A percentile compares a stretch with the other conserved stretches of the same genome.
Conservation (phyloP, 208 protist genomes). For the Leishmania mexicana region DNA sequence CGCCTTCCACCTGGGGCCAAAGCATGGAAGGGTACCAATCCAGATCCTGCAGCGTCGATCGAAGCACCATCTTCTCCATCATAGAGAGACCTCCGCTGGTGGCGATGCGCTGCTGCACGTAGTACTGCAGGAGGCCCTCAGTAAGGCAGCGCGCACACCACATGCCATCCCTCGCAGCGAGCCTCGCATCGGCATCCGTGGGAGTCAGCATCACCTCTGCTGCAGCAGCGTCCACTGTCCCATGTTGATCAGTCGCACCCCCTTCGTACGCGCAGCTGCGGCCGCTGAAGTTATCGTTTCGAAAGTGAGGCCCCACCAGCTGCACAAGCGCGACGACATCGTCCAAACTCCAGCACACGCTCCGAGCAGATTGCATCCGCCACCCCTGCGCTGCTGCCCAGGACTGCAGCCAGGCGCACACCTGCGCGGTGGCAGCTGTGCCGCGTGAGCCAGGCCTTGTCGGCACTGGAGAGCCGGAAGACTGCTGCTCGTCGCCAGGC, state of each 20-base stretch:
- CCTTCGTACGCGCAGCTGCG: neutral
- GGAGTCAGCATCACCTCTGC: neutral
- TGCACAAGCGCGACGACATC: conserved; percentile 45
- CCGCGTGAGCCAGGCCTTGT: neutral
- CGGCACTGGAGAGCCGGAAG: neutral
- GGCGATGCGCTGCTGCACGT: conserved; percentile 24
- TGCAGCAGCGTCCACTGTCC: neutral
- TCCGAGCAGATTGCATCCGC: neutral
- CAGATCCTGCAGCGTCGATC: conserved; percentile 30
- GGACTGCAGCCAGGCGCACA: conserved; percentile 30
- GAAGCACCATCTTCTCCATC: conserved; percentile 33
- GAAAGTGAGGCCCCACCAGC: conserved; percentile 21
- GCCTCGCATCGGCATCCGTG: too few species aligned
- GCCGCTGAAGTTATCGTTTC: neutral
- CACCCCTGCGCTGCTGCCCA: conserved; percentile 5
- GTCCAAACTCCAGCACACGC: conserved; percentile 32
- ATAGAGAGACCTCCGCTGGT: conserved; percentile 9
- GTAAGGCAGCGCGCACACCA: conserved; percentile 35
- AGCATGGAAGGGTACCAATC: conserved; percentile 26
- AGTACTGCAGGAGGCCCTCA: conserved; percentile 31
- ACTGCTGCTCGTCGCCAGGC: neutral
- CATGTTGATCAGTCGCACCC: neutral
- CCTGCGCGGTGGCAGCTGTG: conserved; percentile 8
- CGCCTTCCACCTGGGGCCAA: conserved; percentile 21
- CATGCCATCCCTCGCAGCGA: conserved; percentile 6